These are phyloP conservation scores for Cicer judaicum DNA, from an alignment of 306 rosid genomes.

Conservation along the genomic window DNA sequence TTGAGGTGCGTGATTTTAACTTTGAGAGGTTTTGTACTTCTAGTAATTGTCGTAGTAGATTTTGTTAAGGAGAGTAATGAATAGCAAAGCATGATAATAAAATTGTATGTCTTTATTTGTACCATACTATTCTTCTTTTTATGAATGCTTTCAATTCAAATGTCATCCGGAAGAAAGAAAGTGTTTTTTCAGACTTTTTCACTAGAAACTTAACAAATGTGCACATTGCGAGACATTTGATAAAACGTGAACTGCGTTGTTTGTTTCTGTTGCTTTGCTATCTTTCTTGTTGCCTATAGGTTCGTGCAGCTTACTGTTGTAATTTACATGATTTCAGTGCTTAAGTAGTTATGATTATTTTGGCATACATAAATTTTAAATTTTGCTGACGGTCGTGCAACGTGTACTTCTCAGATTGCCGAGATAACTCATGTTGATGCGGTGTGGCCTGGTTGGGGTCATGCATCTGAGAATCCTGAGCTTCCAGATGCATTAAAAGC, in stretches of 20 bases:
- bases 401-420: slow-evolving; percentile 69
- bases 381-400: slow-evolving; percentile 33
- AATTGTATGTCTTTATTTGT: slow-evolving; percentile 17
- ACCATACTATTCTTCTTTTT: background rate
- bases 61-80: slow-evolving; percentile 31
- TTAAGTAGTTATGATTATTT: slow-evolving; percentile 29
- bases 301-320: slow-evolving; percentile 24
- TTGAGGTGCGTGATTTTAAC: slow-evolving; percentile 71
- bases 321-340: slow-evolving; percentile 25
- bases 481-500: slow-evolving; percentile 93
- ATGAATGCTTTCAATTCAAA: slow-evolving; percentile 4
- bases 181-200: background rate
- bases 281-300: slow-evolving; percentile 39
- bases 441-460: slow-evolving; percentile 99
- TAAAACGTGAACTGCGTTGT: slow-evolving; percentile 4
- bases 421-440: slow-evolving; percentile 98
- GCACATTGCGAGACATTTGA: slow-evolving; percentile 21
- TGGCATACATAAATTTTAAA: slow-evolving; percentile 21
- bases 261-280: slow-evolving; percentile 24
- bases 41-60: background rate
- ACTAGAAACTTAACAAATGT: background rate
- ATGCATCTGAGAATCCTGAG: slow-evolving; percentile 98
- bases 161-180: slow-evolving; percentile 15
- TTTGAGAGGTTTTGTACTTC: slow-evolving; percentile 34
- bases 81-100: background rate